These are phyloP conservation scores for Cenchrus purpureus DNA, from an alignment of 176 grass and related monocot species.

Conservation along the genomic window DNA sequence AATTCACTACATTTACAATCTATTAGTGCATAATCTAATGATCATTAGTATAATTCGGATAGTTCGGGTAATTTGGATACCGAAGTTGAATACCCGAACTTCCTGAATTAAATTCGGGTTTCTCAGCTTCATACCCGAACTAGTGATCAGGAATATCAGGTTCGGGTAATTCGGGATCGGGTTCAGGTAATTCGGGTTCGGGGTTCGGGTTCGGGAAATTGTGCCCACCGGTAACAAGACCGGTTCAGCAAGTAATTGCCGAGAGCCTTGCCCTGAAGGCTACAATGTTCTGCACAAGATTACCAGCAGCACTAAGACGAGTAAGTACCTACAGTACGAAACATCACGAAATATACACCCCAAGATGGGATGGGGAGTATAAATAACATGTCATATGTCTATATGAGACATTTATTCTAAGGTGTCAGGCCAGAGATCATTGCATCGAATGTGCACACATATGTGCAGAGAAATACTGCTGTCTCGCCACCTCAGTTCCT, in stretches of 20 bases:
- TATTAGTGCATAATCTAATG: too few species aligned
- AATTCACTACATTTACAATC: too few species aligned
- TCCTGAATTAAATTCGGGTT: too few species aligned
- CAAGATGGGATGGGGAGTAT: not conserved
- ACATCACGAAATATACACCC: not conserved
- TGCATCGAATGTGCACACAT: slow-evolving; percentile 7
- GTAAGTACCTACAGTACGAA: too few species aligned
- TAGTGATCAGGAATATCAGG: too few species aligned
- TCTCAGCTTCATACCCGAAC: too few species aligned
- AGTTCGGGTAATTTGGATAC: too few species aligned
- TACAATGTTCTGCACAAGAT: not conserved
- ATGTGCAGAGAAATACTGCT: not conserved
- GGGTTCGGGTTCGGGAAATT: too few species aligned
- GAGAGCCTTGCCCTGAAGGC: not conserved
- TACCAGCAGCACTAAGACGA: not conserved
- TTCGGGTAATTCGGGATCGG: too few species aligned
- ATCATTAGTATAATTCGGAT: too few species aligned
- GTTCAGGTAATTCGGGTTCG: too few species aligned
- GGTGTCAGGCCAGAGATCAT: slow-evolving; percentile 1
- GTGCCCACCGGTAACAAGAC: not conserved
- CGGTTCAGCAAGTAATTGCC: not conserved
- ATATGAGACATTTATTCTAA: slow-evolving; percentile 20
- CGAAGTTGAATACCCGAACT: too few species aligned
- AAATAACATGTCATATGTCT: not conserved
- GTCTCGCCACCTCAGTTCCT: slow-evolving; percentile 35